Evolutionary conservation across 2,329 filamentous ascomycete species (phyloP), one percentile per base, ranked within the genome.

Genomic region (Fusarium siculi): DNA sequence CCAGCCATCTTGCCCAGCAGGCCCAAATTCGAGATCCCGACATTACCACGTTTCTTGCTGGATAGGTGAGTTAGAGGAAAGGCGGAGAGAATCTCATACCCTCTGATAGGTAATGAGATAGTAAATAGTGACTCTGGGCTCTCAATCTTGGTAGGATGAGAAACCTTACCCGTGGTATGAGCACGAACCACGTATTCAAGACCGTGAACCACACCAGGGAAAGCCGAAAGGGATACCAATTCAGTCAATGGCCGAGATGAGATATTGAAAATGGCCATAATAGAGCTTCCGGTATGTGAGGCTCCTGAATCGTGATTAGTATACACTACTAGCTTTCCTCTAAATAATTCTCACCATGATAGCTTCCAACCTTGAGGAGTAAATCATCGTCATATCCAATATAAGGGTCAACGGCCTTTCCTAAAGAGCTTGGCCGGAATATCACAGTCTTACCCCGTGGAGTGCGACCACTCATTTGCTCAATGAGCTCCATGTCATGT

Each of bases 1-100:
- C 95, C 96, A 0, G 94, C 94, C 93, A 98, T 97, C 81, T 98
- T 97, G 5, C 89, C 93, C 7, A 97, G 73, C 4, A 98, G 84
- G 1, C 96, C 96, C 2, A 98, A 81, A 23, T 92, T 91, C 2
- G 93, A 91, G 4, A 95, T 85, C 47, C 83, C 83, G 1, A 92
- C 83, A 9, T 73, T 54, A 4, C 72, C 73, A 39, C 75, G 68
- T 28, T 76, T 77, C 25, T 80, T 71, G n/a, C 83, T 84, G 3
- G 83, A 81, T 72, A 96, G 91, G 0, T 85, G 81, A 2, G 86
- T 85, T 4, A 95, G 81, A 1, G 93, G 92, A 70, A 92, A 93
- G 0, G 93, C 93, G 1, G 91, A 92, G 14, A 97, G 85, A 59
- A 98, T 93, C 54, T 98, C 95, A 85, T 93, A 97, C 4, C 91